These are phyloP conservation scores for Botrytis fabae DNA, from an alignment of 2,329 filamentous ascomycete genomes.

Conservation along the genomic window DNA sequence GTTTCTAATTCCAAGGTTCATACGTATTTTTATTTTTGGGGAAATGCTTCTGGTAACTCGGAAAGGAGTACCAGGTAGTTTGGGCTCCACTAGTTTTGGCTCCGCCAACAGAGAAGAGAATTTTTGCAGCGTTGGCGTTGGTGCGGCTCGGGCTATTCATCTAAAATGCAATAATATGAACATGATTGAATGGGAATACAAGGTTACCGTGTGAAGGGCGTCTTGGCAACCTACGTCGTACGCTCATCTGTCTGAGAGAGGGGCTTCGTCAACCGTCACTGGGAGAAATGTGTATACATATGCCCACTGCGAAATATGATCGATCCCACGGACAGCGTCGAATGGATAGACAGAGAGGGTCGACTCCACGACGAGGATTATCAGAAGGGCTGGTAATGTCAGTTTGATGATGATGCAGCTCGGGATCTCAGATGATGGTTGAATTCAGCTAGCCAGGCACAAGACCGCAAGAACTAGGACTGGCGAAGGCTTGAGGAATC, in stretches of 20 bases:
- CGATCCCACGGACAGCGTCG: neutral
- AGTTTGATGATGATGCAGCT: slow-evolving; percentile 9
- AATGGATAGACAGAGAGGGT: neutral
- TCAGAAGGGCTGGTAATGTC: slow-evolving; percentile 9
- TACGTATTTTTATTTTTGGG: neutral
- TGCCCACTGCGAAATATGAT: neutral
- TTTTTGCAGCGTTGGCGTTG: slow-evolving; percentile 19
- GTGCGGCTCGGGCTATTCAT: slow-evolving; percentile 22
- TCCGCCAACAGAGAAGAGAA: slow-evolving; percentile 6
- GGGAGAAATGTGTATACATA: neutral
- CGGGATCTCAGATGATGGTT: slow-evolving; percentile 11
- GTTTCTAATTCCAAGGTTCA: slow-evolving; percentile 7
- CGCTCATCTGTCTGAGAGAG: neutral
- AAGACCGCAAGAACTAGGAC: neutral
- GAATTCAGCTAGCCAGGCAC: slow-evolving; percentile 6
- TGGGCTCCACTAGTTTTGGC: slow-evolving; percentile 15
- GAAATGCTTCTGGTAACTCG: neutral
- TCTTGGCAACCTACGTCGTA: slow-evolving; percentile 1
- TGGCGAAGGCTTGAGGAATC: neutral
- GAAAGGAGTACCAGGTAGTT: neutral
- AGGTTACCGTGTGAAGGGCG: neutral
- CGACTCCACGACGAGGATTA: slow-evolving; percentile 8
- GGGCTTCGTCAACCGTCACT: neutral
- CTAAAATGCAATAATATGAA: neutral
- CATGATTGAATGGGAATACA: slow-evolving; percentile 14